Evolutionary conservation across 257 asterid species (phyloP).

Genomic region (Penstemon barbatus): DNA sequence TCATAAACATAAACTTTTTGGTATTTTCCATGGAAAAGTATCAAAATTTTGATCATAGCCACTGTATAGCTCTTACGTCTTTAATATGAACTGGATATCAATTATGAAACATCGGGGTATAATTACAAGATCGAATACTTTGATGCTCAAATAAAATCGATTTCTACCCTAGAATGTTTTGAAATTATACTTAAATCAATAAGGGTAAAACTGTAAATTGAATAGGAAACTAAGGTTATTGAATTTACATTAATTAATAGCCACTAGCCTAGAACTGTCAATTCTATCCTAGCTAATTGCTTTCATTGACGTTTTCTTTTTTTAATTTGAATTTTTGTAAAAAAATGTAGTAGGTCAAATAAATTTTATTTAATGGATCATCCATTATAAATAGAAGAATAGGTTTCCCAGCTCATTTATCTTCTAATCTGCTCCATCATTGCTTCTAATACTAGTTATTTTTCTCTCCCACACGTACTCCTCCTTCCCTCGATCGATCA

Average conservation of each 20-base stretch:
- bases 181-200: too few relatives aligned
- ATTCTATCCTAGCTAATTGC: not conserved
- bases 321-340: not conserved
- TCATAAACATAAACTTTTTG: too few relatives aligned
- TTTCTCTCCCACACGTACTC: not conserved
- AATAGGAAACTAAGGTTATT: not conserved
- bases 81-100: too few relatives aligned
- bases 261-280: not conserved
- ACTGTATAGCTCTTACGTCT: too few relatives aligned
- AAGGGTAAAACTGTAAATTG: not conserved
- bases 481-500: not conserved
- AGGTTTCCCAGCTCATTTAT: constrained; percentile 14
- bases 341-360: not conserved
- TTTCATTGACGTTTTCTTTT: not conserved
- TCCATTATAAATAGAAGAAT: constrained; percentile 11
- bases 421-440: not conserved
- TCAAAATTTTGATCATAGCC: too few relatives aligned
- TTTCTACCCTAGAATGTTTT: too few relatives aligned
- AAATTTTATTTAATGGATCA: not conserved
- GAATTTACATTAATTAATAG: not conserved
- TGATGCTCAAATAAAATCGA: too few relatives aligned
- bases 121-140: too few relatives aligned
- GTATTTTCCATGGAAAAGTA: too few relatives aligned
- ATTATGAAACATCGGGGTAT: too few relatives aligned
- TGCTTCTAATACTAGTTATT: too few relatives aligned